Conservation (phyloP, 495 filamentous ascomycete genomes). For the Xylaria castorea region DNA sequence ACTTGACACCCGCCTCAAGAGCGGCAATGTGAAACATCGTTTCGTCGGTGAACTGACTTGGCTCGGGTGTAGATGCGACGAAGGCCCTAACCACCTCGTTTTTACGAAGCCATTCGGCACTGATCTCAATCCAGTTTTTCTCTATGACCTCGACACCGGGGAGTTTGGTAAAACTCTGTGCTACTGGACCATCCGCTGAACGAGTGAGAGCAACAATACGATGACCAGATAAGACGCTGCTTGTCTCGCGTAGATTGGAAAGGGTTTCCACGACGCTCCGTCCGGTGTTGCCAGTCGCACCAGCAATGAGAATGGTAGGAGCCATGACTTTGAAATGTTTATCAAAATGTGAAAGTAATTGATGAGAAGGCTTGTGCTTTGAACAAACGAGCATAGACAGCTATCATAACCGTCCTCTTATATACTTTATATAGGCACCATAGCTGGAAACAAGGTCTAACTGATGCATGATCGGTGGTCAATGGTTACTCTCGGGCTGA, state of each 20-base stretch:
- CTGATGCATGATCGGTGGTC: too few relatives aligned
- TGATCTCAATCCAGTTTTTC: conserved; percentile 53
- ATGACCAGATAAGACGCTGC: conserved; percentile 37
- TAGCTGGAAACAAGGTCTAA: neutral
- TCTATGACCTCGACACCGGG: conserved; percentile 51
- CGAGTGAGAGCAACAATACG: conserved; percentile 53
- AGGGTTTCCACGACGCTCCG: conserved; percentile 43
- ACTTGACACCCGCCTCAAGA: conserved; percentile 52
- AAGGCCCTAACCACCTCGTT: conserved; percentile 50
- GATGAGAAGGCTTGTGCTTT: neutral
- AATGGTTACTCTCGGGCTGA: neutral
- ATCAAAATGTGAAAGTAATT: neutral
- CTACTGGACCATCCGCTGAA: conserved; percentile 39
- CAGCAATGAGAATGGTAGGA: conserved; percentile 42
- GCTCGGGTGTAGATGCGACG: conserved; percentile 51
- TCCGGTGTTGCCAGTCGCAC: conserved; percentile 53
- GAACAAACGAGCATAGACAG: neutral
- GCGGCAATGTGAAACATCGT: conserved; percentile 46
- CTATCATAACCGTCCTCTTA: neutral
- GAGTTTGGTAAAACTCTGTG: conserved; percentile 45
- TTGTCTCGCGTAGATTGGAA: conserved; percentile 41
- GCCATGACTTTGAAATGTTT: conserved; percentile 24
- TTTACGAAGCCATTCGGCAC: conserved; percentile 50
- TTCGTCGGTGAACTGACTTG: conserved; percentile 53
- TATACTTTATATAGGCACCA: neutral